Percentiles rank a stretch among this genome's conserved stretches.
Conservation (phyloP, 257 asterid genomes). For the Solanum sitiens region DNA sequence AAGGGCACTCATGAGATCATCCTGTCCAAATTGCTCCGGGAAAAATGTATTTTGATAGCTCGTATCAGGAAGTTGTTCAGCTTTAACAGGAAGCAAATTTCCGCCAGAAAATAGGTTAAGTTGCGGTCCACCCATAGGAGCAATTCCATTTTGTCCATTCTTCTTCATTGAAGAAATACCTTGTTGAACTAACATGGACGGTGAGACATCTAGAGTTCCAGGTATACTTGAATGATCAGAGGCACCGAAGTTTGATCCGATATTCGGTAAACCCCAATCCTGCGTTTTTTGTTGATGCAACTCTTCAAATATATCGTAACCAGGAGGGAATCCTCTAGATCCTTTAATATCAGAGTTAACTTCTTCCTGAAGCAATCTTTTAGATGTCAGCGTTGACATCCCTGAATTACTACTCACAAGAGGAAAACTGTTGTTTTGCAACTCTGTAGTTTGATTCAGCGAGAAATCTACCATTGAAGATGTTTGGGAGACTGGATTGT, state of each 20-base stretch:
- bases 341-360: slow-evolving; percentile 25
- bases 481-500: slow-evolving; percentile 26
- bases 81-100: slow-evolving; percentile 29
- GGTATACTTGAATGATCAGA: slow-evolving; percentile 21
- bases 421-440: slow-evolving; percentile 25
- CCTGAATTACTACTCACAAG: slow-evolving; percentile 22
- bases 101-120: slow-evolving; percentile 16
- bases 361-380: slow-evolving; percentile 10
- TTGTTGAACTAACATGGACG: slow-evolving; percentile 32
- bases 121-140: slow-evolving; percentile 18
- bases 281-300: slow-evolving; percentile 35
- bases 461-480: slow-evolving; percentile 46
- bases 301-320: slow-evolving; percentile 31
- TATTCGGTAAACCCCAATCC: slow-evolving; percentile 44
- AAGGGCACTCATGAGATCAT: slow-evolving; percentile 68
- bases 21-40: slow-evolving; percentile 52
- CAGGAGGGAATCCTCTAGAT: slow-evolving; percentile 30
- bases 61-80: slow-evolving; percentile 37
- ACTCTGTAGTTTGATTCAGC: slow-evolving; percentile 23
- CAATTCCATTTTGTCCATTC: slow-evolving; percentile 13
- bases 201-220: slow-evolving; percentile 24
- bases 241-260: slow-evolving; percentile 29
- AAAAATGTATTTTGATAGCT: slow-evolving; percentile 32
- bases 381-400: slow-evolving; percentile 21
- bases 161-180: slow-evolving; percentile 30